Percentiles rank a stretch among this genome's conserved stretches.
Evolutionary conservation across 306 rosid genomes (phyloP).

Genomic region (Vigna hirtella): DNA sequence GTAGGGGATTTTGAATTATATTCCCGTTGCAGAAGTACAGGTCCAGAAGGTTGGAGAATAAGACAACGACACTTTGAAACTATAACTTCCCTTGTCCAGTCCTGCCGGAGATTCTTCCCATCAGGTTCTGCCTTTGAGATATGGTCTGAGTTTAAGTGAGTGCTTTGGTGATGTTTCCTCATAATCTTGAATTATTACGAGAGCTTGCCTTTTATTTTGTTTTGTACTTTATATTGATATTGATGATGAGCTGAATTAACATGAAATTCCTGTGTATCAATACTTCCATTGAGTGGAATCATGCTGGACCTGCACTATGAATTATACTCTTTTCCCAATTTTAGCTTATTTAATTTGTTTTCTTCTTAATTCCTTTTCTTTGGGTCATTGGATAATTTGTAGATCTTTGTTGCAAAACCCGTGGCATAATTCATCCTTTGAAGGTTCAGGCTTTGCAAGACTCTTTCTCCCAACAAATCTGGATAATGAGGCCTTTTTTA

Average conservation of each 20-base stretch:
- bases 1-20: slow-evolving; percentile 44
- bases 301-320: slow-evolving; percentile 21
- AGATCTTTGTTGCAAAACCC: slow-evolving; percentile 94
- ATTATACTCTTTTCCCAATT: slow-evolving; percentile 17
- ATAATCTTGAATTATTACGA: slow-evolving; percentile 31
- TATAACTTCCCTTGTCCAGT: slow-evolving; percentile 92
- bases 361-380: slow-evolving; percentile 34
- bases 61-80: slow-evolving; percentile 91
- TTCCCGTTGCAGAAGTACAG: slow-evolving; percentile 76
- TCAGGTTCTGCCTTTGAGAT: slow-evolving; percentile 92
- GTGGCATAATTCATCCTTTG: slow-evolving; percentile 97
- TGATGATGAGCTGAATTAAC: slow-evolving; percentile 33
- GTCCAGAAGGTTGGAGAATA: slow-evolving; percentile 99
- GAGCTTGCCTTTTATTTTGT: slow-evolving; percentile 34
- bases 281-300: slow-evolving; percentile 38
- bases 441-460: slow-evolving; percentile 98
- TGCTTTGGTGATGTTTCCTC: slow-evolving; percentile 46
- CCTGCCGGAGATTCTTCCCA: slow-evolving; percentile 94
- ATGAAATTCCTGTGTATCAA: slow-evolving; percentile 27
- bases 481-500: slow-evolving; percentile 81
- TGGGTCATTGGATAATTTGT: slow-evolving; percentile 51
- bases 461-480: slow-evolving; percentile 92
- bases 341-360: slow-evolving; percentile 27
- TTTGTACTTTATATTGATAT: slow-evolving; percentile 33
- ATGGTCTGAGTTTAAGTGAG: slow-evolving; percentile 97